phyloP scores from a whole-genome alignment of 1,284 basidiomycete genomes.

The Cutaneotrichosporon curvatum region DNA sequence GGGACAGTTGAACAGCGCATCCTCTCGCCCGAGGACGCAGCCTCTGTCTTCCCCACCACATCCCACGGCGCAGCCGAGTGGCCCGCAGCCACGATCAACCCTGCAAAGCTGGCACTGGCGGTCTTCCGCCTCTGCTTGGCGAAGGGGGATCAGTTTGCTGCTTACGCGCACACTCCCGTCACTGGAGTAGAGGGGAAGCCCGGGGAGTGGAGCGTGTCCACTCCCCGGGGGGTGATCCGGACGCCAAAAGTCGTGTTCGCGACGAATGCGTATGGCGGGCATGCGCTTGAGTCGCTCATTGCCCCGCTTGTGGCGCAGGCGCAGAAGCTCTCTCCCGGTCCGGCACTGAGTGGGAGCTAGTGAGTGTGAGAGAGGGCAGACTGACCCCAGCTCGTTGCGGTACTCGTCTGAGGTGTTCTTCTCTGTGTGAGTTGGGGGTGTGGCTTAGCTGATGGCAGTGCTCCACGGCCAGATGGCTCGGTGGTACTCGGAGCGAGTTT shows the following conservation, averaged over 20 bases:
- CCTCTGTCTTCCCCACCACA: background rate
- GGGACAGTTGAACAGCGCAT: constrained; percentile 5
- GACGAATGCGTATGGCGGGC: constrained; percentile 30
- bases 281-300: constrained; percentile 24
- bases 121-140: constrained; percentile 21
- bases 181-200: background rate
- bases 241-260: constrained; percentile 25
- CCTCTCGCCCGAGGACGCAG: constrained; percentile 12
- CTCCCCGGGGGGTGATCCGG: constrained; percentile 24
- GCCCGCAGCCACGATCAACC: constrained; percentile 35
- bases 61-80: constrained; percentile 19
- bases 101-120: constrained; percentile 30
- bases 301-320: constrained; percentile 32
- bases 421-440: constrained; percentile 22
- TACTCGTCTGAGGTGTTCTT: constrained; percentile 30
- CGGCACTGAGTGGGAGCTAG: constrained; percentile 23
- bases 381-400: constrained; percentile 22
- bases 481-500: constrained; percentile 25
- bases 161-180: constrained; percentile 14
- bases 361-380: background rate
- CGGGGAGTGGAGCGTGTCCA: constrained; percentile 22
- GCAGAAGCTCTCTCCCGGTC: constrained; percentile 26
- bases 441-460: constrained; percentile 4
- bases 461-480: constrained; percentile 27
- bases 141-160: constrained; percentile 19